Base-by-base conservation (phyloP, 177 flowering plant genomes). In the Tripterygium wilfordii region DNA sequence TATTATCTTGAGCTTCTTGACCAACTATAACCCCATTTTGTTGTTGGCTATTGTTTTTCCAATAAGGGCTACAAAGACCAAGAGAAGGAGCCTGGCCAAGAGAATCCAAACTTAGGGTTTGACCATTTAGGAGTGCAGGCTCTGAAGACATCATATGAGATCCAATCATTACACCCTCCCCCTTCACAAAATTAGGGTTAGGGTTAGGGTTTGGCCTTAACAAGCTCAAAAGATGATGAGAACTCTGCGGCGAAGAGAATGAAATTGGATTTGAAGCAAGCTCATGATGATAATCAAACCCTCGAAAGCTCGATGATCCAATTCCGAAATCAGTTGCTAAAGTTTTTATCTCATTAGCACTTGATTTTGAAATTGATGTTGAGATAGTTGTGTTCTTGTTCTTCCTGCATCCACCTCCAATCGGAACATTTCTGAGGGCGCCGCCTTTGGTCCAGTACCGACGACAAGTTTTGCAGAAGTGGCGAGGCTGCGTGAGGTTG, bases 361-460 rank as follows among this genome's bases (percentile, higher is more conserved):
- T 30, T 8, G 76, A 37, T 42, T 72, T 72, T 0, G 44, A 69
- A 1, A 49, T 54, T 0, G 74, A 27, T 0, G 77, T 10, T 3
- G 80, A 46, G 3, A 56, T 40, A 22, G n/a, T n/a, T n/a, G 66
- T 23, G 54, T 15, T 66, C 72, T 76, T 80, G 68, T 73, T 85
- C 28, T 78, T 85, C 38, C 95, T 66, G 63, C 85, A 82, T 0
- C 87, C 95, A 5, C 95, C 95, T 2, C 95, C 95, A 24, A 86
- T 80, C 0, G 95, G 95, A 18, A 86, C 78, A 44, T 86, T 83
- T 21, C 95, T 70, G 10, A 85, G 80, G 3, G 95, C 84, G 0
- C 94, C 94, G 4, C 94, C 94, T 65, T 85, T 80, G 3, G 89
- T 85, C 95, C 94, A 82, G 52, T 82, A 85, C 0, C 95, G 78